phyloP scores from a whole-genome alignment of 495 filamentous ascomycete genomes.

The Hypoxylon trugodes region DNA sequence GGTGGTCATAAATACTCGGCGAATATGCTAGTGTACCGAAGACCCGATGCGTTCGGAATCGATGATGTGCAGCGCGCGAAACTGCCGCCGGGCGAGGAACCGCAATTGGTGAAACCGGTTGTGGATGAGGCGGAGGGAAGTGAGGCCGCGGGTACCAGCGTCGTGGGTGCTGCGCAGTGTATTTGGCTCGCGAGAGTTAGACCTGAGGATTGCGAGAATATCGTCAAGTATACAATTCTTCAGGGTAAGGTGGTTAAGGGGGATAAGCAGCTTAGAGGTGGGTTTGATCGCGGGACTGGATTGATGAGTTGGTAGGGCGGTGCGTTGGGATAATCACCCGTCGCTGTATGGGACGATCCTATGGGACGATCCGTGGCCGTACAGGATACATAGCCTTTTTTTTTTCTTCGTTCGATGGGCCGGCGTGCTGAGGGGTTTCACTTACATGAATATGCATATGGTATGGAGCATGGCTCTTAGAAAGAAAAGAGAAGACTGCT shows the following conservation, averaged over 20 bases:
- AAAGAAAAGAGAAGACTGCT: conserved; percentile 3
- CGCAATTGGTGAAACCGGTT: conserved; percentile 17
- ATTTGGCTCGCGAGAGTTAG: conserved; percentile 92
- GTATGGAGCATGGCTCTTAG: background rate
- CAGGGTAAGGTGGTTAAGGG: conserved; percentile 95
- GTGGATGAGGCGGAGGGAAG: conserved; percentile 5
- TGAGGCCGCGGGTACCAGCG: conserved; percentile 43
- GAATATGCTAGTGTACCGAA: conserved; percentile 89
- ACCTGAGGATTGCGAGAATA: conserved; percentile 94
- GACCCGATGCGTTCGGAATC: conserved; percentile 66
- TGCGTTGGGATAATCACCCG: no score
- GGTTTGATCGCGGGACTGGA: conserved; percentile 84
- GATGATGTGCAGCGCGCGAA: conserved; percentile 52
- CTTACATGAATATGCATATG: background rate
- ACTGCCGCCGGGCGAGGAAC: conserved; percentile 41
- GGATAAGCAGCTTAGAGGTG: conserved; percentile 80
- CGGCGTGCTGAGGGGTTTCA: conserved; percentile 9
- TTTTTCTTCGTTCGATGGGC: conserved; percentile 2
- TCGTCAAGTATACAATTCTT: conserved; percentile 87
- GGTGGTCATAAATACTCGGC: conserved; percentile 94
- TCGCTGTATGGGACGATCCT: no score
- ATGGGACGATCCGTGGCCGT: no score
- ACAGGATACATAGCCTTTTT: background rate
- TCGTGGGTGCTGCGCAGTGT: conserved; percentile 78
- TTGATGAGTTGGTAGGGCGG: conserved; percentile 91